Percentiles rank a stretch among this genome's conserved stretches.
These are phyloP conservation scores for Tricholomella constricta DNA, from an alignment of 768 basidiomycete species.

Conservation along the genomic window DNA sequence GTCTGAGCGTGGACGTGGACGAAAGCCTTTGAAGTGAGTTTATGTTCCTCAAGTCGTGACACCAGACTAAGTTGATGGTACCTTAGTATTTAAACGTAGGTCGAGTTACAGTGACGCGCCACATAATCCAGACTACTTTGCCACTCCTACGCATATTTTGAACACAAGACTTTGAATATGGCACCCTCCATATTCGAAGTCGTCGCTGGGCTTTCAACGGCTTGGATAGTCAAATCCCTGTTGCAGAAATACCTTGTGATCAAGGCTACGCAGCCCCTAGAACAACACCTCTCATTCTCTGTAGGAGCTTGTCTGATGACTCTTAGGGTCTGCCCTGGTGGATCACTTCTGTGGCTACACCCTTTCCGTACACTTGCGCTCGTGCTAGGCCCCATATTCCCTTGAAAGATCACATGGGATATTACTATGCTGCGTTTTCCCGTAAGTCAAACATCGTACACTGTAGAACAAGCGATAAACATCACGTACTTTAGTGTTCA, in stretches of 20 bases:
- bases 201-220: constrained; percentile 11
- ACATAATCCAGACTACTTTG: too few species aligned
- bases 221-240: constrained; percentile 12
- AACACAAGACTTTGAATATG: too few species aligned
- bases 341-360: constrained; percentile 24
- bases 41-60: too few species aligned
- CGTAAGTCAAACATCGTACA: constrained; percentile 23
- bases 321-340: constrained; percentile 20
- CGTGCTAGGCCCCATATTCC: constrained; percentile 35
- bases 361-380: constrained; percentile 32
- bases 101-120: too few species aligned
- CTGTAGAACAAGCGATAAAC: background rate
- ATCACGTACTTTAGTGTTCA: constrained; percentile 37
- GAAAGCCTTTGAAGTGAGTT: too few species aligned
- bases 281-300: background rate
- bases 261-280: constrained; percentile 4
- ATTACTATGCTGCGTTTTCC: constrained; percentile 35
- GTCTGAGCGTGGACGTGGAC: too few species aligned
- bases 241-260: constrained; percentile 17
- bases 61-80: too few species aligned
- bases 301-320: background rate
- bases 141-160: too few species aligned
- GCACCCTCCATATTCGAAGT: constrained; percentile 9
- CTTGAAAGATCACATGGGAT: constrained; percentile 32
- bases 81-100: too few species aligned